Percentiles rank a stretch among this genome's conserved stretches.
These are phyloP conservation scores for Fraxinus platypoda DNA, from an alignment of 305 asterid species.

Conservation along the genomic window DNA sequence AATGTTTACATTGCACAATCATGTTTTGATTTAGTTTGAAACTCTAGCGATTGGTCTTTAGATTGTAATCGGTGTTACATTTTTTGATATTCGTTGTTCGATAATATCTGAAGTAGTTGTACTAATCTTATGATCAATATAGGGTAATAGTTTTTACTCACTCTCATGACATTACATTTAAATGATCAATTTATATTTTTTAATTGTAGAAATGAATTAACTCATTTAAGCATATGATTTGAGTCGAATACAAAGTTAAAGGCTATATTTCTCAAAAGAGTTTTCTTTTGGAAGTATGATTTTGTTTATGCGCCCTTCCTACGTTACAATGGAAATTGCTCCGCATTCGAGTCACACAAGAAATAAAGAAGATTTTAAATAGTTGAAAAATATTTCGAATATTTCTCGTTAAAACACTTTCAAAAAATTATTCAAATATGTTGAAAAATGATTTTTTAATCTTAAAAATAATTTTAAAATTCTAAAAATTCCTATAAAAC, in stretches of 20 bases:
- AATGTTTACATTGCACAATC: neutral
- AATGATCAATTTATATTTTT: neutral
- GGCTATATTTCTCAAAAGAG: neutral
- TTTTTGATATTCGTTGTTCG: too few species aligned
- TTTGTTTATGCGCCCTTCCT: neutral
- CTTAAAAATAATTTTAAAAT: too few species aligned
- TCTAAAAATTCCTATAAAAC: too few species aligned
- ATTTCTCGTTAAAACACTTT: too few species aligned
- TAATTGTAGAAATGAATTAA: neutral
- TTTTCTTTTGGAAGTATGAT: neutral
- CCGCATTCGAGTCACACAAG: neutral
- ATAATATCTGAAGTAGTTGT: neutral
- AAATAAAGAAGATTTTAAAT: too few species aligned
- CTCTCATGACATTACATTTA: neutral
- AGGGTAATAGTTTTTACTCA: neutral
- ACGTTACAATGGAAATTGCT: neutral
- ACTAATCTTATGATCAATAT: neutral
- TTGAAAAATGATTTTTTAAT: too few species aligned
- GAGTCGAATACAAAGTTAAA: neutral
- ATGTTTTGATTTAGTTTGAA: neutral
- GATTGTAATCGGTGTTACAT: neutral
- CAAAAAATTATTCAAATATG: too few species aligned
- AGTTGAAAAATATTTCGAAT: neutral
- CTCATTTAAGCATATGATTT: neutral
- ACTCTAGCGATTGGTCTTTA: neutral